A percentile compares a stretch with the other conserved stretches of the same genome.
These are phyloP conservation scores for Kwoniella sp. DNA, from an alignment of 768 basidiomycete genomes.

Conservation along the genomic window DNA sequence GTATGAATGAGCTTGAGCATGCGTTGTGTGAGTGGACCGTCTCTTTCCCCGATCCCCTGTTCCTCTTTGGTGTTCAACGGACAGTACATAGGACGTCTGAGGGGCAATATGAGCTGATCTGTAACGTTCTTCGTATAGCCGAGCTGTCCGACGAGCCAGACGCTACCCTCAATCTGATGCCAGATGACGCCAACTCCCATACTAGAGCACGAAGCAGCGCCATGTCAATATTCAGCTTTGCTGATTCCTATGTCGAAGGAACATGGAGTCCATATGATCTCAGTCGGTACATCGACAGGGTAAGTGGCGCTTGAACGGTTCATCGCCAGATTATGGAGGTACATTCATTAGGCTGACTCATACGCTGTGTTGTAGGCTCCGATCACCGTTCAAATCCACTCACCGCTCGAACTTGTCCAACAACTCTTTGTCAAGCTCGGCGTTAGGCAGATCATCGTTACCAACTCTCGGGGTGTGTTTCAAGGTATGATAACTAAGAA, in stretches of 20 bases:
- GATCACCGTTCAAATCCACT: constrained; percentile 75
- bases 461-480: constrained; percentile 78
- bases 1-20: constrained; percentile 89
- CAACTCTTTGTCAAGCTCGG: constrained; percentile 94
- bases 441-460: constrained; percentile 82
- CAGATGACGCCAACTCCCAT: constrained; percentile 26
- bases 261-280: constrained; percentile 63
- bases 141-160: constrained; percentile 69
- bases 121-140: constrained; percentile 16
- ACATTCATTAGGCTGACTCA: constrained; percentile 5
- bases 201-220: constrained; percentile 27
- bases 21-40: constrained; percentile 73
- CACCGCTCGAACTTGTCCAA: constrained; percentile 88
- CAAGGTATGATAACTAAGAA: constrained; percentile 93
- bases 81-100: too few species aligned
- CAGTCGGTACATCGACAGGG: constrained; percentile 87
- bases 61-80: too few species aligned
- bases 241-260: constrained; percentile 27
- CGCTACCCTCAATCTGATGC: constrained; percentile 66
- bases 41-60: too few species aligned
- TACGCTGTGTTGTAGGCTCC: constrained; percentile 66
- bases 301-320: constrained; percentile 55
- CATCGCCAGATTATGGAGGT: too few species aligned
- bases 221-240: constrained; percentile 45
- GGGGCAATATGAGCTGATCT: background rate